phyloP scores from a whole-genome alignment of 164 flowering plant species.

The Piper betle region DNA sequence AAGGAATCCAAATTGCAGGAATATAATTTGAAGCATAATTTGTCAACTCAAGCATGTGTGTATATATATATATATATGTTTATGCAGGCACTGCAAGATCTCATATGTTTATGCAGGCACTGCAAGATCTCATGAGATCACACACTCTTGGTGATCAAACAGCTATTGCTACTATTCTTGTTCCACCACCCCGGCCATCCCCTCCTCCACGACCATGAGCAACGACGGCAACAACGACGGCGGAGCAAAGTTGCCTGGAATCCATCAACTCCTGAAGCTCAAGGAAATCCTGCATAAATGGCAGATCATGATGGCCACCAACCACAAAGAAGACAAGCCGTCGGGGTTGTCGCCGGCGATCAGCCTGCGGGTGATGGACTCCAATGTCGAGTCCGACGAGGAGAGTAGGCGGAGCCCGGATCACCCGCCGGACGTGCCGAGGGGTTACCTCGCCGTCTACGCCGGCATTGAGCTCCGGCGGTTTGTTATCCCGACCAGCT shows the following conservation, averaged over 20 bases:
- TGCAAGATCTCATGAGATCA: too few species aligned
- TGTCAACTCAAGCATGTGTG: too few species aligned
- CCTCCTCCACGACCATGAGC: conserved; percentile 43
- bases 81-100: too few species aligned
- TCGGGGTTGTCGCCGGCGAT: conserved; percentile 43
- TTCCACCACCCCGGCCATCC: too few species aligned
- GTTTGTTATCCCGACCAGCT: conserved; percentile 75
- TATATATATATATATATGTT: too few species aligned
- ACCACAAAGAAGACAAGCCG: conserved; percentile 7
- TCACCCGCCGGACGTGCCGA: conserved; percentile 61
- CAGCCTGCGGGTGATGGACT: conserved; percentile 28
- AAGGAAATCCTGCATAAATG: conserved; percentile 67
- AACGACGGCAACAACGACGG: too few species aligned
- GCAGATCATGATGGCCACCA: conserved; percentile 50
- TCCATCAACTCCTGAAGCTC: conserved; percentile 61
- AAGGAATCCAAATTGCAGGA: too few species aligned
- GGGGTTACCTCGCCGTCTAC: conserved; percentile 82
- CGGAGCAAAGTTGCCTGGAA: conserved; percentile 36
- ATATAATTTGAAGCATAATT: too few species aligned
- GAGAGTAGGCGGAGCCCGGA: conserved; percentile 65
- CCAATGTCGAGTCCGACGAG: conserved; percentile 58
- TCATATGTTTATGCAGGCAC: too few species aligned
- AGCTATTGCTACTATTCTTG: too few species aligned
- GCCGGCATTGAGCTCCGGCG: conserved; percentile 88
- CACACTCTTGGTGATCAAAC: too few species aligned